Evolutionary conservation across 1,284 basidiomycete genomes (phyloP).

Genomic region (Papiliotrema fonsecae): DNA sequence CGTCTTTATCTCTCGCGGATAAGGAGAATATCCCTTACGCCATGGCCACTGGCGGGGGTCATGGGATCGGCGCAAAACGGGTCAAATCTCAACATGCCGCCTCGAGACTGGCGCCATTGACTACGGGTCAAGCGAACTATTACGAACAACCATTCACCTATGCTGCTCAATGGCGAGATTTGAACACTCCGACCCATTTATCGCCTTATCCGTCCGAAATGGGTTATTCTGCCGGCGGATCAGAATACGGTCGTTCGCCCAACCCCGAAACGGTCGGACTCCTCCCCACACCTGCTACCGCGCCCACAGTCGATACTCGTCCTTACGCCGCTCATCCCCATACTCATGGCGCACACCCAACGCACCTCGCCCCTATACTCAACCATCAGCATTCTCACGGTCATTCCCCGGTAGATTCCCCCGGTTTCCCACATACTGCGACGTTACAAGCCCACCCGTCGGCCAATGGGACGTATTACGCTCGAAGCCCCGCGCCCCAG

Average conservation of each 20-base stretch:
- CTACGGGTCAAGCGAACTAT: constrained; percentile 1
- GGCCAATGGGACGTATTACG: constrained; percentile 8
- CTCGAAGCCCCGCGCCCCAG: constrained; percentile 1
- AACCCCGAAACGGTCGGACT: constrained; percentile 10
- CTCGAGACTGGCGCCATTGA: constrained; percentile 2
- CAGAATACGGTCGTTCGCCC: constrained; percentile 29
- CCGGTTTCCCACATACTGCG: constrained; percentile 19
- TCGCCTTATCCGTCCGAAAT: constrained; percentile 18
- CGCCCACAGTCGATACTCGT: not conserved
- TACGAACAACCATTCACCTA: constrained; percentile 17
- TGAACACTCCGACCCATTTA: constrained; percentile 13
- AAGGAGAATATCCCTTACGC: constrained; percentile 24
- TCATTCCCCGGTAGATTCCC: constrained; percentile 17
- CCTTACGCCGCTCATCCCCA: not conserved
- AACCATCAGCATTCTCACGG: constrained; percentile 13
- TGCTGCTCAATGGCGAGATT: constrained; percentile 8
- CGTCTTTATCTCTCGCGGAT: constrained; percentile 11
- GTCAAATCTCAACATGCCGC: constrained; percentile 6
- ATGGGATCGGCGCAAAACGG: too few relatives aligned
- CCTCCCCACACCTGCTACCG: not conserved
- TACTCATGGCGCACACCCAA: constrained; percentile 12
- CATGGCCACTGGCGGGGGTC: too few relatives aligned
- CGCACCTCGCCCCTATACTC: constrained; percentile 28
- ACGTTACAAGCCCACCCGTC: constrained; percentile 9
- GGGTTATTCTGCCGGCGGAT: constrained; percentile 11